Conservation (phyloP, 345 rosid species). For the Camelina hispida region DNA sequence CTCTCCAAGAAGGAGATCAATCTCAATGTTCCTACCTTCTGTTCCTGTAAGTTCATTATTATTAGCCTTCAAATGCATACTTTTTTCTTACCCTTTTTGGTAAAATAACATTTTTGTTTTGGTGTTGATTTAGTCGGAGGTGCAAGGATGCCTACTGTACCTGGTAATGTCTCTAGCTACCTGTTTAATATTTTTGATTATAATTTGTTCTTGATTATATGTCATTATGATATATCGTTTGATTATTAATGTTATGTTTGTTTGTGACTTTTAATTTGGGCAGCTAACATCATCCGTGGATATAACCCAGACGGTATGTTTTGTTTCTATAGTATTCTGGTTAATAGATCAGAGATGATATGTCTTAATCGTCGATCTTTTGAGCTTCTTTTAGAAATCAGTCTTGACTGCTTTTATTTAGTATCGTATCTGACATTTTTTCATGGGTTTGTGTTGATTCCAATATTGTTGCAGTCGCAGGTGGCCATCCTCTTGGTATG, state of each 20-base stretch:
- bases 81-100: background rate
- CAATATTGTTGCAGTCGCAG: slow-evolving; percentile 9
- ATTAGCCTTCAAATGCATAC: background rate
- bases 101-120: background rate
- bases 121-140: slow-evolving; percentile 1
- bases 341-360: background rate
- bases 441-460: slow-evolving; percentile 21
- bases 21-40: background rate
- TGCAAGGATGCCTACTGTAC: background rate
- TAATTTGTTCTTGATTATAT: background rate
- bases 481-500: slow-evolving; percentile 19
- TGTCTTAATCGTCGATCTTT: background rate
- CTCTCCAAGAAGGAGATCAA: slow-evolving; percentile 16
- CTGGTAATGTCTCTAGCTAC: slow-evolving; percentile 3
- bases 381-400: slow-evolving; percentile 3
- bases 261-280: background rate
- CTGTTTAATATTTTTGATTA: background rate
- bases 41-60: background rate
- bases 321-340: background rate
- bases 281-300: background rate
- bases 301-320: background rate
- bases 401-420: background rate
- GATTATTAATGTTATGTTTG: background rate
- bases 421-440: slow-evolving; percentile 7
- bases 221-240: background rate